Conservation (phyloP, 176 grass and related monocot species). For the Pontederia crassipes region DNA sequence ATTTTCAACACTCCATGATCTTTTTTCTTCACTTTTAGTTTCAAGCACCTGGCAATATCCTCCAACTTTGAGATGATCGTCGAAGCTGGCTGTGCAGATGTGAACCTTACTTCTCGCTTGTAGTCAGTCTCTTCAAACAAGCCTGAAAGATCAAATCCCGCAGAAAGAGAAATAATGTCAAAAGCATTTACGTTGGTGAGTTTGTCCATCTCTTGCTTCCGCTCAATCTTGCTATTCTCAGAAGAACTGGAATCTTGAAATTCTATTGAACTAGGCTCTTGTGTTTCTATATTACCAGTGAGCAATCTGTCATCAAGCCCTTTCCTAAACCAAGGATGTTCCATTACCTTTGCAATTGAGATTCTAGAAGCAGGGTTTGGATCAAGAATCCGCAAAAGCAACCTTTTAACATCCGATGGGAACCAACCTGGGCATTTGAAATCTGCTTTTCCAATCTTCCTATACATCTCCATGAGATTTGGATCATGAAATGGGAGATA, state of each 20-base stretch:
- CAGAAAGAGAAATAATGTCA: slow-evolving; percentile 87
- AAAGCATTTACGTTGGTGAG: slow-evolving; percentile 75
- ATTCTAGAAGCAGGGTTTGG: slow-evolving; percentile 62
- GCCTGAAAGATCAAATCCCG: slow-evolving; percentile 78
- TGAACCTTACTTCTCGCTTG: slow-evolving; percentile 53
- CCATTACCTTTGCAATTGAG: slow-evolving; percentile 60
- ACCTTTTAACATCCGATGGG: slow-evolving; percentile 38
- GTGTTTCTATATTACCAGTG: not conserved
- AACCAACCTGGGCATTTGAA: slow-evolving; percentile 72
- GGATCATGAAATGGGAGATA: slow-evolving; percentile 82
- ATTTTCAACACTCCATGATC: slow-evolving; percentile 51
- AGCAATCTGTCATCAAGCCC: slow-evolving; percentile 28
- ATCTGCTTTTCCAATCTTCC: slow-evolving; percentile 71
- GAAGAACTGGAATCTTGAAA: slow-evolving; percentile 4
- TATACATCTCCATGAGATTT: slow-evolving; percentile 86
- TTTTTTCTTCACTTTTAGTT: slow-evolving; percentile 53
- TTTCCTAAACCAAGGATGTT: slow-evolving; percentile 64
- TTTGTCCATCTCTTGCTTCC: slow-evolving; percentile 18
- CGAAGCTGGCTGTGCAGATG: slow-evolving; percentile 37
- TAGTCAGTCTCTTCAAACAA: slow-evolving; percentile 49
- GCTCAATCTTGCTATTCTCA: slow-evolving; percentile 3
- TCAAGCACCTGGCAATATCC: slow-evolving; percentile 49
- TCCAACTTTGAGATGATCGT: slow-evolving; percentile 60
- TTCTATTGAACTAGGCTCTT: slow-evolving; percentile 18
- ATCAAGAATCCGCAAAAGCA: slow-evolving; percentile 62